A percentile compares a stretch with the other conserved stretches of the same genome.
phyloP scores from a whole-genome alignment of 306 rosid species.

The Lotus japonicus region DNA sequence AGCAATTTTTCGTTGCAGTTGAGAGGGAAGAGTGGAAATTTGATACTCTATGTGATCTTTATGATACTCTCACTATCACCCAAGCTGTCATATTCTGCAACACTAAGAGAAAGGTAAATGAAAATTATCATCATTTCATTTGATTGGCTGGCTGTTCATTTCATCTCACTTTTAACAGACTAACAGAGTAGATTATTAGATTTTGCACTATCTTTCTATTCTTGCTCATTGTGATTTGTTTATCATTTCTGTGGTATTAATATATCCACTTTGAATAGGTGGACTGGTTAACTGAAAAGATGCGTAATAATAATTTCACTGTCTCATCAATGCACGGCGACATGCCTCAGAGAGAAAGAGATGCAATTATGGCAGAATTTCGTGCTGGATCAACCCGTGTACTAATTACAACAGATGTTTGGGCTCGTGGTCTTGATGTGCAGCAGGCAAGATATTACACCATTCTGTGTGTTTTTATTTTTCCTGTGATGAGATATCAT shows the following conservation, averaged over 20 bases:
- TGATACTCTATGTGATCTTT: slow-evolving; percentile 95
- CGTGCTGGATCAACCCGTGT: slow-evolving; percentile 89
- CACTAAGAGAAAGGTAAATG: slow-evolving; percentile 86
- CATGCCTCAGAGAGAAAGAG: slow-evolving; percentile 98
- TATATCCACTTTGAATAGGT: slow-evolving; percentile 46
- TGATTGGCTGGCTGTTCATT: neutral
- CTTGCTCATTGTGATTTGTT: neutral
- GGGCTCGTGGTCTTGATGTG: slow-evolving; percentile 99
- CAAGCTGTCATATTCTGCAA: slow-evolving; percentile 99
- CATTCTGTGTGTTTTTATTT: neutral
- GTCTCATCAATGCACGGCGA: slow-evolving; percentile 98
- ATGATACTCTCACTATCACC: slow-evolving; percentile 91
- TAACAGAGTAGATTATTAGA: neutral
- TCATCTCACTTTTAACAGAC: neutral
- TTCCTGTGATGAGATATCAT: neutral
- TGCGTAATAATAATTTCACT: slow-evolving; percentile 91
- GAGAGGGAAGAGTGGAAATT: slow-evolving; percentile 98
- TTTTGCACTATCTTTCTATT: neutral
- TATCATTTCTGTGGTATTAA: neutral
- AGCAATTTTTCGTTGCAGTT: slow-evolving; percentile 97
- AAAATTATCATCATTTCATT: neutral
- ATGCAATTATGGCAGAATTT: slow-evolving; percentile 92
- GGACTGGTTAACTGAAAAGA: slow-evolving; percentile 96
- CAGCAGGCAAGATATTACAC: slow-evolving; percentile 72
- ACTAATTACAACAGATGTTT: slow-evolving; percentile 92